Evolutionary conservation across 169 alveolate genomes (phyloP).

Genomic region (Plasmodium reichenowi): DNA sequence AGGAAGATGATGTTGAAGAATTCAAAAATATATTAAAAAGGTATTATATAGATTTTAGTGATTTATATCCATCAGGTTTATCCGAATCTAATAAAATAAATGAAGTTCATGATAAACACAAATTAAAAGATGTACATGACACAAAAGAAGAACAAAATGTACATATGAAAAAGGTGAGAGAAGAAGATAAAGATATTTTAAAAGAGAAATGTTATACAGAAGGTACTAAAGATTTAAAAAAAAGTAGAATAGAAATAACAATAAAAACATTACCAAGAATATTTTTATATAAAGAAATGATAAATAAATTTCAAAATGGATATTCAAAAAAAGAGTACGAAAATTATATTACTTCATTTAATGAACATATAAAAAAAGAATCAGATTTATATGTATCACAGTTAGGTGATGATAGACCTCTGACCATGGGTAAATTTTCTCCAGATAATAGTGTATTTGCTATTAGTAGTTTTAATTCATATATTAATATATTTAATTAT

Average conservation of each 20-base stretch:
- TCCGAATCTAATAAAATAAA: conserved; percentile 69
- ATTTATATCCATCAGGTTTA: conserved; percentile 77
- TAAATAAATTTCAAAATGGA: conserved; percentile 78
- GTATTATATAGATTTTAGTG: conserved; percentile 85
- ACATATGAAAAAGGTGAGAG: conserved; percentile 7
- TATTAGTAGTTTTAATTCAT: conserved; percentile 75
- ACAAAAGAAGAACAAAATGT: conserved; percentile 59
- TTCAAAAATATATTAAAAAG: conserved; percentile 80
- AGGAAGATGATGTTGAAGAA: conserved; percentile 83
- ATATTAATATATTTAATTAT: conserved; percentile 77
- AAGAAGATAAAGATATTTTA: neutral
- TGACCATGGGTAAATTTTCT: conserved; percentile 85
- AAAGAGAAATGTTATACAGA: conserved; percentile 83
- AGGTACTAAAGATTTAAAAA: conserved; percentile 78
- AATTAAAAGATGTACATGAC: neutral
- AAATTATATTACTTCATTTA: conserved; percentile 79
- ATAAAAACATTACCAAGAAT: conserved; percentile 72
- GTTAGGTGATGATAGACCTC: conserved; percentile 85
- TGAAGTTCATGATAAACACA: conserved; percentile 13
- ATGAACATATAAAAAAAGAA: conserved; percentile 78
- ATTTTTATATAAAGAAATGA: conserved; percentile 76
- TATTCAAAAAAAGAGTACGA: conserved; percentile 82
- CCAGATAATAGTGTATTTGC: conserved; percentile 83
- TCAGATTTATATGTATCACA: conserved; percentile 81
- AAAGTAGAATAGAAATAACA: conserved; percentile 77